These are phyloP conservation scores for Ophiostoma sp. DNA, from an alignment of 2,329 filamentous ascomycete species.

Conservation along the genomic window DNA sequence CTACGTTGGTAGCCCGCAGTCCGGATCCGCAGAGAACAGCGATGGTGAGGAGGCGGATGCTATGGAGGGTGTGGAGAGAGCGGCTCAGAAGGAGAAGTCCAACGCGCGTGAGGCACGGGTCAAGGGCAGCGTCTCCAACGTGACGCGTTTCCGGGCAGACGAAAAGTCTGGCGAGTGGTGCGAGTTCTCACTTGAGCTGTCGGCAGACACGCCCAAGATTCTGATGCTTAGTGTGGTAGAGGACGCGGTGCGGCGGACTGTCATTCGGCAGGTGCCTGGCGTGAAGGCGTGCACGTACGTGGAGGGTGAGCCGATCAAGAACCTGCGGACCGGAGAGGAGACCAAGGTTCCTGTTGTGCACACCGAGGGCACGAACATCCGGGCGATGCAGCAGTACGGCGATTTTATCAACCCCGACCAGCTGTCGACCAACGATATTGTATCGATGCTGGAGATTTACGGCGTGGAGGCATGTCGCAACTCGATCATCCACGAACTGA, in stretches of 20 bases:
- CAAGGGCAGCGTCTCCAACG: constrained; percentile 57
- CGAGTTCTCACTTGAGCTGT: constrained; percentile 77
- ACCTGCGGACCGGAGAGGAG: constrained; percentile 45
- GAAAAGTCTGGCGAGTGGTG: constrained; percentile 68
- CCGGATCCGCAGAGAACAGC: constrained; percentile 27
- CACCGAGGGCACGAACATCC: constrained; percentile 80
- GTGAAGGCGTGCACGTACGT: constrained; percentile 68
- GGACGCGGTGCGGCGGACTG: constrained; percentile 66
- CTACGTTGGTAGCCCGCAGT: constrained; percentile 46
- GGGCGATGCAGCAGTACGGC: constrained; percentile 83
- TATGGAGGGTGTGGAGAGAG: constrained; percentile 31
- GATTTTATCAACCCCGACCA: constrained; percentile 80
- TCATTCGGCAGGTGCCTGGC: constrained; percentile 80
- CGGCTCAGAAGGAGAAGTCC: constrained; percentile 30
- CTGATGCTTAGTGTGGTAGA: constrained; percentile 91
- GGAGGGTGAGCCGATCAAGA: constrained; percentile 50
- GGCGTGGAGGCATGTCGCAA: constrained; percentile 89
- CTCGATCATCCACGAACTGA: constrained; percentile 81
- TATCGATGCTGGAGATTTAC: constrained; percentile 75
- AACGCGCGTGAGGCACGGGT: constrained; percentile 59
- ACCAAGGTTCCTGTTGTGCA: constrained; percentile 57
- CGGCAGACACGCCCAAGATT: constrained; percentile 75
- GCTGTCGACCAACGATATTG: constrained; percentile 89
- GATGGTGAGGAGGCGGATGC: constrained; percentile 31
- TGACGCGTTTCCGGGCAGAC: constrained; percentile 76